Percentiles rank a stretch among this genome's conserved stretches.
These are phyloP conservation scores for Pterocarpus santalinus DNA, from an alignment of 306 rosid species.

Conservation along the genomic window DNA sequence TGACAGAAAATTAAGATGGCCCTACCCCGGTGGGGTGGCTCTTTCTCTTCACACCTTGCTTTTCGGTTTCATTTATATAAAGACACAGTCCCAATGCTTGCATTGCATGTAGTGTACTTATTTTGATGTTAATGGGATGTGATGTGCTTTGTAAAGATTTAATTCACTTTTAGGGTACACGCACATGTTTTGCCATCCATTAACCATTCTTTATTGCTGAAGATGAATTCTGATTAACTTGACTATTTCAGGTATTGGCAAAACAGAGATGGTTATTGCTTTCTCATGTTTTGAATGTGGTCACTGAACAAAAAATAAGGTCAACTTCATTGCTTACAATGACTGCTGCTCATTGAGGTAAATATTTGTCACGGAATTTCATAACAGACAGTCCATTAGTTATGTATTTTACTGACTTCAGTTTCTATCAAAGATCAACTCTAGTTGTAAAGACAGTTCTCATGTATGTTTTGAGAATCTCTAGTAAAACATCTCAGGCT, in stretches of 20 bases:
- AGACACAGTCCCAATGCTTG: background rate
- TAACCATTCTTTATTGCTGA: slow-evolving; percentile 33
- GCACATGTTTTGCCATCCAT: background rate
- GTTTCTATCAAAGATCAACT: slow-evolving; percentile 48
- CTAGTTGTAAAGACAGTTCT: slow-evolving; percentile 54
- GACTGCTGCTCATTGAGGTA: slow-evolving; percentile 72
- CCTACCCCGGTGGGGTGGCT: background rate
- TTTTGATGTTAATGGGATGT: slow-evolving; percentile 37
- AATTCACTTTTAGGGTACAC: background rate
- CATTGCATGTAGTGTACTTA: slow-evolving; percentile 2
- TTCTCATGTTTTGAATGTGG: slow-evolving; percentile 54
- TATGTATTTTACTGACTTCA: slow-evolving; percentile 47
- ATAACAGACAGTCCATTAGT: slow-evolving; percentile 47
- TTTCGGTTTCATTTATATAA: slow-evolving; percentile 27
- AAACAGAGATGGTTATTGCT: slow-evolving; percentile 46
- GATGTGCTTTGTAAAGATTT: background rate
- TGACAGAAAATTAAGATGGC: slow-evolving; percentile 1
- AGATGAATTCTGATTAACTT: slow-evolving; percentile 48
- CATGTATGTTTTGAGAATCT: slow-evolving; percentile 44
- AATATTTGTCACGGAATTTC: slow-evolving; percentile 61
- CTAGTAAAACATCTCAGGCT: slow-evolving; percentile 28
- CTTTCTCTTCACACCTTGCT: background rate
- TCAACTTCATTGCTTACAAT: slow-evolving; percentile 50
- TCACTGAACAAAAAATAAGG: slow-evolving; percentile 56
- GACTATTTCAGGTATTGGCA: slow-evolving; percentile 70